Percentiles rank a stretch among this genome's conserved stretches.
phyloP scores from a whole-genome alignment of 2,329 filamentous ascomycete species.

The Aschersonia sp. region DNA sequence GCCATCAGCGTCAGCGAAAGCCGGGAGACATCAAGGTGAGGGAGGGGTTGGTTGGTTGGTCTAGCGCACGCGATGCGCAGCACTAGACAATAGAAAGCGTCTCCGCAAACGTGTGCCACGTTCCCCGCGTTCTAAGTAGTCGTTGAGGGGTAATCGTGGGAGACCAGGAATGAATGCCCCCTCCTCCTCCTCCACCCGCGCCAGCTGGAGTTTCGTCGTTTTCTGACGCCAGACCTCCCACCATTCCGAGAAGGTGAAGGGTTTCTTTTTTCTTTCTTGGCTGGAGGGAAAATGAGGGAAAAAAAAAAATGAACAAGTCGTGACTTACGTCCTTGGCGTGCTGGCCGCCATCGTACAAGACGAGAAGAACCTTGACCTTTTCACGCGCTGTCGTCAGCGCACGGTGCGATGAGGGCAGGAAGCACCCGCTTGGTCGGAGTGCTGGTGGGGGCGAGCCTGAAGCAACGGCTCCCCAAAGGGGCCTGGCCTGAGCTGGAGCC shows the following conservation, averaged over 20 bases:
- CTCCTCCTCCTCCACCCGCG: too few relatives aligned
- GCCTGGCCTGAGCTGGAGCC: constrained; percentile 5
- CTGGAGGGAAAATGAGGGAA: background rate
- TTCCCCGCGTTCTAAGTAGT: too few relatives aligned
- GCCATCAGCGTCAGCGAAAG: background rate
- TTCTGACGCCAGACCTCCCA: too few relatives aligned
- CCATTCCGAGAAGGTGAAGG: background rate
- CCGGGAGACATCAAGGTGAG: too few relatives aligned
- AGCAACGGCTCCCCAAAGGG: constrained; percentile 3
- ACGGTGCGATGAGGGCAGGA: constrained; percentile 28
- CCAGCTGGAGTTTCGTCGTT: too few relatives aligned
- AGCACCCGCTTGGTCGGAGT: constrained; percentile 22
- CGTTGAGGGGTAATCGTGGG: too few relatives aligned
- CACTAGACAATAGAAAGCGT: too few relatives aligned
- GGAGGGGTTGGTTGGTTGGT: too few relatives aligned
- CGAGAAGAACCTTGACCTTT: constrained; percentile 88
- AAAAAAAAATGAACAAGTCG: background rate
- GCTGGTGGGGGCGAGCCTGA: constrained; percentile 9
- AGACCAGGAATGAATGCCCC: too few relatives aligned
- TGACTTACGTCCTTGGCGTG: constrained; percentile 68
- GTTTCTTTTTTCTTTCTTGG: background rate
- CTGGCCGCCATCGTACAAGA: constrained; percentile 82
- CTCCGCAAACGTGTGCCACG: too few relatives aligned
- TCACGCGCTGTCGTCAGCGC: constrained; percentile 32
- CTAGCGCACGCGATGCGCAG: too few relatives aligned